phyloP scores from a whole-genome alignment of 192 early-diverging fungal species.

The Geosiphon pyriformis region DNA sequence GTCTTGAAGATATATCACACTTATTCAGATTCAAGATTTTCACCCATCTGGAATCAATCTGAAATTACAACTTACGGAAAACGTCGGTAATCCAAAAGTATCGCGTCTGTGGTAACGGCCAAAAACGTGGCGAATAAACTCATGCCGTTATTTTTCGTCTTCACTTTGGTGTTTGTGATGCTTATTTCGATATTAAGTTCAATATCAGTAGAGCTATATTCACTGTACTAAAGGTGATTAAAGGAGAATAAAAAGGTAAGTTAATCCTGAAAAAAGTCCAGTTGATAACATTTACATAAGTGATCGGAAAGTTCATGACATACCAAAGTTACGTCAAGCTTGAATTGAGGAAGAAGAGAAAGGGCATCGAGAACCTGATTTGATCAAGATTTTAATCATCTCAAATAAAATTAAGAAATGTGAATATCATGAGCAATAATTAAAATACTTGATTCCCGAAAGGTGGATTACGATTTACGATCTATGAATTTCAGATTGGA shows the following conservation, averaged over 20 bases:
- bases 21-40: background rate
- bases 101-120: conserved; percentile 16
- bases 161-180: conserved; percentile 1
- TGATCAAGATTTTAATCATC: too few species aligned
- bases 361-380: background rate
- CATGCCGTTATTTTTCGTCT: conserved; percentile 15
- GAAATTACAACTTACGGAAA: conserved; percentile 20
- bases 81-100: conserved; percentile 30
- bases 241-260: too few species aligned
- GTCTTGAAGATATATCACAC: too few species aligned
- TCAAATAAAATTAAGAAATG: too few species aligned
- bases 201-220: background rate
- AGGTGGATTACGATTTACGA: conserved; percentile 54
- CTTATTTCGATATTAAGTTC: conserved; percentile 11
- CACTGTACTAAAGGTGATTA: too few species aligned
- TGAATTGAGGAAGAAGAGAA: background rate
- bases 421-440: background rate
- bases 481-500: too few species aligned
- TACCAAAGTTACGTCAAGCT: conserved; percentile 7
- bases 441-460: conserved; percentile 51
- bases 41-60: background rate
- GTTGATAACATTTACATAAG: too few species aligned
- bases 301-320: too few species aligned
- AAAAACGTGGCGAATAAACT: conserved; percentile 22
- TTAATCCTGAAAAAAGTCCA: too few species aligned